Conservation (phyloP, 148 eudicot genomes). For the Diospyros kaki region DNA sequence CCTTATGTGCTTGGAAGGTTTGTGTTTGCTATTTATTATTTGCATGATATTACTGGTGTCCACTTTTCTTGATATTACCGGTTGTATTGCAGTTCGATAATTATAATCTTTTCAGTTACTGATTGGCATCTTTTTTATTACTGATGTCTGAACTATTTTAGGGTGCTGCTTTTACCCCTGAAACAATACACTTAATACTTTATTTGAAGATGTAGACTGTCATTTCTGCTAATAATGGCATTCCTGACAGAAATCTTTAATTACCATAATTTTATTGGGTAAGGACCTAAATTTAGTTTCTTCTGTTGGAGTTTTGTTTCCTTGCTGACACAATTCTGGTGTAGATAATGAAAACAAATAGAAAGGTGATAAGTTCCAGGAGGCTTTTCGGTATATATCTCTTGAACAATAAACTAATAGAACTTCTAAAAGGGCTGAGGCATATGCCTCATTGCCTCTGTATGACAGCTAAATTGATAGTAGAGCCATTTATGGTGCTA, state of each 20-base stretch:
- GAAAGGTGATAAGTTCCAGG: not conserved
- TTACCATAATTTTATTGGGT: not conserved
- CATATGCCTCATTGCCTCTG: not conserved
- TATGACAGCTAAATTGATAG: not conserved
- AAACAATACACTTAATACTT: not conserved
- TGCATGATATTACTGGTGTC: not conserved
- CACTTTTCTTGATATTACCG: not conserved
- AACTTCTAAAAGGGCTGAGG: not conserved
- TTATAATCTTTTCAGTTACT: not conserved
- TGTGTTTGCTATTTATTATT: slow-evolving; percentile 9
- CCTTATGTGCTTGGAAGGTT: slow-evolving; percentile 98
- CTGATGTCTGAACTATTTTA: not conserved
- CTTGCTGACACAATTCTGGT: not conserved
- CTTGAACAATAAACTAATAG: not conserved
- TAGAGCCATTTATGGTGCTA: not conserved
- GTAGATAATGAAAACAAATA: not conserved
- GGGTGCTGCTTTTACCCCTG: not conserved
- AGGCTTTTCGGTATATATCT: not conserved
- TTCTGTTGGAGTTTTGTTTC: not conserved
- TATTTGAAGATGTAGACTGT: not conserved
- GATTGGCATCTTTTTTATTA: not conserved
- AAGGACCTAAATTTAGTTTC: not conserved
- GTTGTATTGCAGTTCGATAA: not conserved
- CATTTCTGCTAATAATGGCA: not conserved
- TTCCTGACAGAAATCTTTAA: not conserved